Percentiles rank a stretch among this genome's conserved stretches.
phyloP scores from a whole-genome alignment of 495 filamentous ascomycete species.

The Penicillium canariense region DNA sequence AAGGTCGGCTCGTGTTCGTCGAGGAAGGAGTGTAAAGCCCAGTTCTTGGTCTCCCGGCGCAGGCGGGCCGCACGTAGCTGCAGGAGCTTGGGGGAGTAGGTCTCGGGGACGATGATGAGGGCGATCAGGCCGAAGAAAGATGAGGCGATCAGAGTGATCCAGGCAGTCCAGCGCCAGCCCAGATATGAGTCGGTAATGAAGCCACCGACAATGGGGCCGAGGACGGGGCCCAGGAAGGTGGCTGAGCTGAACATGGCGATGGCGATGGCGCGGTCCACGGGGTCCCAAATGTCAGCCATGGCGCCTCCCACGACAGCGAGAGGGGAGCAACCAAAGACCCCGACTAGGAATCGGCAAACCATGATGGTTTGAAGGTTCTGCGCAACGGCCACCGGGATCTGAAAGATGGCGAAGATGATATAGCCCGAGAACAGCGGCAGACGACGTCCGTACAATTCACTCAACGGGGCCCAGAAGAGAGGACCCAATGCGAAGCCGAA shows the following conservation, averaged over 20 bases:
- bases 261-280: slow-evolving; percentile 59
- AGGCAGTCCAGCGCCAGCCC: slow-evolving; percentile 65
- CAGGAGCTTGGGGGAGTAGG: slow-evolving; percentile 56
- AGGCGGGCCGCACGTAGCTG: slow-evolving; percentile 54
- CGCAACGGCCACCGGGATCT: slow-evolving; percentile 60
- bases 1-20: slow-evolving; percentile 54
- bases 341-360: slow-evolving; percentile 59
- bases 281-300: slow-evolving; percentile 60
- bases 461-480: slow-evolving; percentile 53
- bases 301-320: slow-evolving; percentile 60
- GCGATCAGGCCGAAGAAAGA: slow-evolving; percentile 47
- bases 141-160: slow-evolving; percentile 59
- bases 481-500: slow-evolving; percentile 56
- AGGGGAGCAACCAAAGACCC: slow-evolving; percentile 62
- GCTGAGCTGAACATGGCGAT: slow-evolving; percentile 54
- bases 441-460: slow-evolving; percentile 58
- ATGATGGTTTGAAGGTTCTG: slow-evolving; percentile 59
- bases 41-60: slow-evolving; percentile 60
- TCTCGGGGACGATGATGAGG: slow-evolving; percentile 58
- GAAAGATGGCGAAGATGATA: slow-evolving; percentile 56
- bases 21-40: slow-evolving; percentile 55
- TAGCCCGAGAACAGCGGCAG: slow-evolving; percentile 56
- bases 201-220: slow-evolving; percentile 49
- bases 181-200: slow-evolving; percentile 56
- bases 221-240: slow-evolving; percentile 56